Percentiles rank a stretch among this genome's conserved stretches.
Evolutionary conservation across 768 basidiomycete species (phyloP).

Genomic region (Tephrocybe sp.): DNA sequence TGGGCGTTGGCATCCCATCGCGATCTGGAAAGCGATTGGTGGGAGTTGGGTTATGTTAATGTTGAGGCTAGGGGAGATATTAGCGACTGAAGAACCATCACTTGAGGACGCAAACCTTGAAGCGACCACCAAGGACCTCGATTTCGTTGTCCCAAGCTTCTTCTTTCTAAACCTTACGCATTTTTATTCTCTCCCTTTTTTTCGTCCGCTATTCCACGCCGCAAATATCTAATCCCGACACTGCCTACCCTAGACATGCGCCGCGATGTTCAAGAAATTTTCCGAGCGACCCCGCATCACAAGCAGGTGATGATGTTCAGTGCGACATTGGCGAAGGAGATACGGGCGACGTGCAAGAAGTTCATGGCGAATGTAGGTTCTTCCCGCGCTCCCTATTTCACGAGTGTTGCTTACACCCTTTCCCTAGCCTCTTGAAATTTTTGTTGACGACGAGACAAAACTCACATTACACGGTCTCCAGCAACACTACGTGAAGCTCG

Average conservation of each 20-base stretch:
- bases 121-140: constrained; percentile 36
- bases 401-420: neutral
- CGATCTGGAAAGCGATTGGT: constrained; percentile 37
- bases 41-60: constrained; percentile 37
- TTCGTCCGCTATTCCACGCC: constrained; percentile 50
- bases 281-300: constrained; percentile 97
- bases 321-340: constrained; percentile 96
- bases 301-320: constrained; percentile 99
- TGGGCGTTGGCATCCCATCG: constrained; percentile 37
- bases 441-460: constrained; percentile 99
- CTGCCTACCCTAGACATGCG: constrained; percentile 94
- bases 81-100: constrained; percentile 28
- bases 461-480: constrained; percentile 96
- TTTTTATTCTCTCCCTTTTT: constrained; percentile 44
- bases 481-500: constrained; percentile 97
- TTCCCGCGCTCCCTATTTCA: neutral
- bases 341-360: constrained; percentile 97
- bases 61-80: constrained; percentile 30
- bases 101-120: constrained; percentile 32
- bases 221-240: constrained; percentile 64
- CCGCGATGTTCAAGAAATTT: constrained; percentile 99
- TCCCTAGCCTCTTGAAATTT: constrained; percentile 92
- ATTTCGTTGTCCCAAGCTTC: constrained; percentile 17
- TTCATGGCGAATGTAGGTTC: constrained; percentile 96
- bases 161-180: constrained; percentile 26